Conservation (phyloP, 1,284 basidiomycete species). For the Phenoliferia sp. region DNA sequence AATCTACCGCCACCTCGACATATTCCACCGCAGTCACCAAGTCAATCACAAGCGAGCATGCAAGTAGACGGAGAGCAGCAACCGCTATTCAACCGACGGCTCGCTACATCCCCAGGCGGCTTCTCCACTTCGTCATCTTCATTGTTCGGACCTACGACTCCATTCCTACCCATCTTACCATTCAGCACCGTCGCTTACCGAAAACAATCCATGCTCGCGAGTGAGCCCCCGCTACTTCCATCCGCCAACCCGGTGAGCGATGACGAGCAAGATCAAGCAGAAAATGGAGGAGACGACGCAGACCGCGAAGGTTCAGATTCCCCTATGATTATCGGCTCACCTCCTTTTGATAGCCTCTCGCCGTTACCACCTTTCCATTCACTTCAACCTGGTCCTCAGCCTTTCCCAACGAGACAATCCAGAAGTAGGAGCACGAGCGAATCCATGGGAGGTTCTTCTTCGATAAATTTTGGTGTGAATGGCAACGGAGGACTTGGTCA, state of each 20-base stretch:
- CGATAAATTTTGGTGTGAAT: too few species aligned
- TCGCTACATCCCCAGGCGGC: background rate
- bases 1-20: background rate
- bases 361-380: background rate
- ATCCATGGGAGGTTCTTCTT: background rate
- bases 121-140: background rate
- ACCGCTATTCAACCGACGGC: background rate
- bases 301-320: background rate
- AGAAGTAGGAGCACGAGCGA: conserved; percentile 16
- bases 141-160: background rate
- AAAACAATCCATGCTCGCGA: background rate
- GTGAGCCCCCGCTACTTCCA: background rate
- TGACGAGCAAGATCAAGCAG: too few species aligned
- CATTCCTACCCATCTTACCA: background rate
- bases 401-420: too few species aligned
- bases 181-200: background rate
- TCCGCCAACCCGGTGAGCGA: background rate
- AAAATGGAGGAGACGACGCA: background rate
- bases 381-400: background rate
- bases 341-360: background rate
- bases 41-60: too few species aligned
- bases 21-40: background rate
- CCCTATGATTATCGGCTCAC: conserved; percentile 3
- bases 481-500: background rate
- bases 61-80: background rate